phyloP scores from a whole-genome alignment of 2,329 filamentous ascomycete genomes.

The Tolypocladium inflatum region DNA sequence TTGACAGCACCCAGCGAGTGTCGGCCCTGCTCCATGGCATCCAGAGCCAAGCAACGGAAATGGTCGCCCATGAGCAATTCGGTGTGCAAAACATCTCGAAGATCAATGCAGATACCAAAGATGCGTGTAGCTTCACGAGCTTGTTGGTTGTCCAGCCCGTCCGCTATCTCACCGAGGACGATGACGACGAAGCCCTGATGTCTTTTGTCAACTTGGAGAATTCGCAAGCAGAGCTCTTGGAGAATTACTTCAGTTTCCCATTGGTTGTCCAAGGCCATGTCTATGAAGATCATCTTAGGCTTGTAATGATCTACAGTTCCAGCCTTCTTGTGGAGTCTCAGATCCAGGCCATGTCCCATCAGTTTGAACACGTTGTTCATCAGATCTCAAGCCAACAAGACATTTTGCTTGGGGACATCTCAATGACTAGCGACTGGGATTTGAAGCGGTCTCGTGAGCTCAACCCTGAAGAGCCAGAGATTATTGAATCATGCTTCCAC shows the following conservation, averaged over 20 bases:
- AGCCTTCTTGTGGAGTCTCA: neutral
- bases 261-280: conserved; percentile 1
- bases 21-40: neutral
- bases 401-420: too few species aligned
- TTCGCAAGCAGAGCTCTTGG: neutral
- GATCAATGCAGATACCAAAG: neutral
- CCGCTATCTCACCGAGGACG: too few species aligned
- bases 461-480: neutral
- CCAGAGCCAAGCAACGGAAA: conserved; percentile 5
- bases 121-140: neutral
- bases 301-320: conserved; percentile 1
- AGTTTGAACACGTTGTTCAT: neutral
- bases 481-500: neutral
- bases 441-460: too few species aligned
- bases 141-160: neutral
- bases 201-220: too few species aligned
- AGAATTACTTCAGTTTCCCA: conserved; percentile 4
- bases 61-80: neutral
- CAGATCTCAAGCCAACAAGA: too few species aligned
- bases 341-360: neutral
- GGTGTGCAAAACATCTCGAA: neutral
- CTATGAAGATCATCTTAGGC: neutral
- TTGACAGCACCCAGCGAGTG: neutral
- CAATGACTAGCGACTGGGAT: too few species aligned
- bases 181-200: too few species aligned